Evolutionary conservation across 2,329 filamentous ascomycete genomes (phyloP), one percentile per base, ranked within the genome.

Genomic region (Penicillium olsonii): DNA sequence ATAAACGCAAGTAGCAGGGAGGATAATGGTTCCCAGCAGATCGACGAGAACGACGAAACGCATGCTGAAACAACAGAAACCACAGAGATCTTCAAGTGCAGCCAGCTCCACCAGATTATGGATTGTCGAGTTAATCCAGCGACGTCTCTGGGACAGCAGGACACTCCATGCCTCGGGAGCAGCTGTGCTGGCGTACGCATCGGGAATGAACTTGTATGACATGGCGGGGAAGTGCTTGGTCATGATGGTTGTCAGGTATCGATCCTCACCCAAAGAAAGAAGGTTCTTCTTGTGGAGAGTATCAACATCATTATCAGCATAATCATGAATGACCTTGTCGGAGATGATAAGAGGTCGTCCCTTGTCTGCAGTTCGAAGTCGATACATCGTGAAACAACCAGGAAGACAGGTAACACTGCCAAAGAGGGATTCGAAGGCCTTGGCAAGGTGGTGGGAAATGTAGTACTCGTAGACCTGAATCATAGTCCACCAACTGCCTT

Each of bases 401-500:
- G 94, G 94, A 77, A 99, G 85, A 87, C 94, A 99, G 52, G 94
- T 99, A 53, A 99, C 94, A 71, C 90, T 95, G 67, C 92, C 94
- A 67, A 99, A 99, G 53, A 99, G 83, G 53, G 91, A 96, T 71
- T 99, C 94, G 68, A 99, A 99, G 54, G 94, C 90, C 77, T 99
- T 99, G 45, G 94, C 81, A 69, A 99, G 77, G 73, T 99, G 88
- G 79, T 99, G 94, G 24, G 94, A 97, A 67, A 99, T 99, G 72
- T 92, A 99, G 78, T 99, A 99, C 72, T 99, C 94, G 75, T 99
- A 99, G 57, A 99, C 94, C 71, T 99, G 94, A 65, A 99, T 99
- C 94, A 99, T 99, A 11, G 94, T 99, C 90, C 90, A 96, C 91
- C 92, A 97, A 64, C 87, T 92, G 59, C 87, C 83, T 63, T 96